Base-by-base conservation (phyloP, 495 filamentous ascomycete genomes). In the Umbilicaria muhlenbergii region DNA sequence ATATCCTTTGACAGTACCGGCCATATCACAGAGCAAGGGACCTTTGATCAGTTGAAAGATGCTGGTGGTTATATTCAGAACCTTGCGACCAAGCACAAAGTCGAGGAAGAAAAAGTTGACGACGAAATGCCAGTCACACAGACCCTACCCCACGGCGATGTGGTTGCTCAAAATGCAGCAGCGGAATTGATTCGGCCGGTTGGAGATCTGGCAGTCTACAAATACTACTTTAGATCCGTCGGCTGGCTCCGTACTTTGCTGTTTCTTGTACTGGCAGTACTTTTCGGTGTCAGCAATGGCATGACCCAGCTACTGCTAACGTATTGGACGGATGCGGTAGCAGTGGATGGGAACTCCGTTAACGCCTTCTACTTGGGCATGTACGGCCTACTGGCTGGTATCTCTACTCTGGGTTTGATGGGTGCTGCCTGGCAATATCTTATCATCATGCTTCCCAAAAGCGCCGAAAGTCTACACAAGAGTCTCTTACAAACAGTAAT, bases 141-240 rank as follows among this genome's bases (percentile, higher is more conserved):
- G 17, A 28, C 17, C 28, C n/a, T 15, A 33, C 17, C 24, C 28
- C 28, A 8, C 21, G 24, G 16, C 11, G 14, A 34, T n/a, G 11
- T 34, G 18, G 16, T 15, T n/a, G 32, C 19, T 17, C 37, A 16
- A 2, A n/a, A 40, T 28, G 24, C 32, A 43, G 50, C 58, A 21
- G 50, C 51, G 16, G 61, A 60, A 43, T 53, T 52, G 8, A 63
- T 60, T 28, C 55, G 64, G 8, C 52, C 53, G 36, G 66, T 69
- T 1, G 74, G 74, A 5, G 74, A 80, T 45, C 47, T 69, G 0
- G 55, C 70, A 2, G 63, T 78, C 34, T 81, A 81, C 51, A 44
- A 59, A 0, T 81, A 78, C 50, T 83, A 81, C 42, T 54, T 77
- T 17, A 53, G 57, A 8, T 66, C 64, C 6, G 66, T 73, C 18